Evolutionary conservation across 2,329 filamentous ascomycete species (phyloP).

Genomic region (Diaporthe aspalathi): DNA sequence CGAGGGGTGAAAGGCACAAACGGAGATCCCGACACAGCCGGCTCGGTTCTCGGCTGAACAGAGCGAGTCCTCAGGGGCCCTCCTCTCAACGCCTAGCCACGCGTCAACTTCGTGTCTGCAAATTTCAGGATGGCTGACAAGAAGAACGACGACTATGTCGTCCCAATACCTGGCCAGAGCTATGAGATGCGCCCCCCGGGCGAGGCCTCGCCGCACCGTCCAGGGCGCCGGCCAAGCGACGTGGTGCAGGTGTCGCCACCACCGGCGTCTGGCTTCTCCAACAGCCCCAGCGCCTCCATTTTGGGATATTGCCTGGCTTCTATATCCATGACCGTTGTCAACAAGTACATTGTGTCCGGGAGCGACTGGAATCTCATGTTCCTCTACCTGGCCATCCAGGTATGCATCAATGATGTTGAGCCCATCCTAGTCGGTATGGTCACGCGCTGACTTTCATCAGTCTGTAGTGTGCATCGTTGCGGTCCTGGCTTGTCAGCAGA

Average conservation of each 20-base stretch:
- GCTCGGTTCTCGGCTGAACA: too few relatives aligned
- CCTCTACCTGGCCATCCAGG: constrained; percentile 91
- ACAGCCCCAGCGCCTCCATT: constrained; percentile 83
- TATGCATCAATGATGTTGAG: constrained; percentile 60
- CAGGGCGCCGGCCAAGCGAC: constrained; percentile 43
- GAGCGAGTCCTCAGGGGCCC: not conserved
- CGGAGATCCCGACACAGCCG: not conserved
- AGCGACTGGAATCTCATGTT: constrained; percentile 95
- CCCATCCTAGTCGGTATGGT: constrained; percentile 40
- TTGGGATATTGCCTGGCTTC: constrained; percentile 91
- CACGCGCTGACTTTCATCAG: constrained; percentile 56
- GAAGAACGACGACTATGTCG: constrained; percentile 84
- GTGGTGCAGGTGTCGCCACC: constrained; percentile 52
- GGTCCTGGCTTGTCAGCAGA: constrained; percentile 83
- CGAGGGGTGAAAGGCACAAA: too few relatives aligned
- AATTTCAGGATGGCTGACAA: constrained; percentile 79
- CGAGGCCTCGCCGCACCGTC: constrained; percentile 58
- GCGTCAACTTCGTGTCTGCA: not conserved
- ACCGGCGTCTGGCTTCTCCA: constrained; percentile 66
- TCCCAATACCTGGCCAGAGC: constrained; percentile 71
- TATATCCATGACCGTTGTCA: constrained; percentile 98
- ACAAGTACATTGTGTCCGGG: constrained; percentile 97
- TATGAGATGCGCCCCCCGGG: constrained; percentile 53
- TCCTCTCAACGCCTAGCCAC: not conserved
- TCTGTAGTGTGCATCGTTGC: constrained; percentile 88